Percentiles rank a stretch among this genome's conserved stretches.
phyloP scores from a whole-genome alignment of 805 yeast species.

The Jamesozyma lodderae region DNA sequence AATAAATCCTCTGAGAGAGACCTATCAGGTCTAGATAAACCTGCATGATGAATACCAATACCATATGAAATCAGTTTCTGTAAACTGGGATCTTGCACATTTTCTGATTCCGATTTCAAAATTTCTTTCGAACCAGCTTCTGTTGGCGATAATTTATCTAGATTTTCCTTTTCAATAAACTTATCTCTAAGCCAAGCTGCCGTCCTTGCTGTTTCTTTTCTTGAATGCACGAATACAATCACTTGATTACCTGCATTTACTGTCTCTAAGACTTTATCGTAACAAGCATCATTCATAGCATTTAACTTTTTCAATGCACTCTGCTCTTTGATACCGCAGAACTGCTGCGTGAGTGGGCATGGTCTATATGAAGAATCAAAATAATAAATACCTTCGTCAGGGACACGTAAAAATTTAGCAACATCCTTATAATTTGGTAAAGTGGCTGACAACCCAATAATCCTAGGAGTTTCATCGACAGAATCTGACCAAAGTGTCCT shows the following conservation, averaged over 20 bases:
- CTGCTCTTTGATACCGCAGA: slow-evolving; percentile 78
- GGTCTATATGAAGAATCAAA: slow-evolving; percentile 84
- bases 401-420: slow-evolving; percentile 68
- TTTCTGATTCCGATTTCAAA: slow-evolving; percentile 52
- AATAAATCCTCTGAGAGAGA: slow-evolving; percentile 74
- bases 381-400: slow-evolving; percentile 55
- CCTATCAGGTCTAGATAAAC: slow-evolving; percentile 64
- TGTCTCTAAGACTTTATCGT: slow-evolving; percentile 64
- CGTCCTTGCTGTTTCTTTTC: slow-evolving; percentile 83
- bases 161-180: slow-evolving; percentile 45
- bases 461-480: slow-evolving; percentile 44
- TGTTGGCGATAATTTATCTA: slow-evolving; percentile 36
- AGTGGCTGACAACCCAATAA: slow-evolving; percentile 88
- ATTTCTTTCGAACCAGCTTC: slow-evolving; percentile 53
- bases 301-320: slow-evolving; percentile 65
- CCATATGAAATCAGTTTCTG: slow-evolving; percentile 59
- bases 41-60: slow-evolving; percentile 90
- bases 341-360: slow-evolving; percentile 84
- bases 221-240: slow-evolving; percentile 85
- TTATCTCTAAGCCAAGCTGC: slow-evolving; percentile 65
- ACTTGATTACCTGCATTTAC: slow-evolving; percentile 61
- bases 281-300: slow-evolving; percentile 88
- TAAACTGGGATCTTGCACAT: slow-evolving; percentile 43
- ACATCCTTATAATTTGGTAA: slow-evolving; percentile 85
- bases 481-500: slow-evolving; percentile 46